Evolutionary conservation across 2,329 filamentous ascomycete genomes (phyloP).

Genomic region (Aspergillus eucalypticola): DNA sequence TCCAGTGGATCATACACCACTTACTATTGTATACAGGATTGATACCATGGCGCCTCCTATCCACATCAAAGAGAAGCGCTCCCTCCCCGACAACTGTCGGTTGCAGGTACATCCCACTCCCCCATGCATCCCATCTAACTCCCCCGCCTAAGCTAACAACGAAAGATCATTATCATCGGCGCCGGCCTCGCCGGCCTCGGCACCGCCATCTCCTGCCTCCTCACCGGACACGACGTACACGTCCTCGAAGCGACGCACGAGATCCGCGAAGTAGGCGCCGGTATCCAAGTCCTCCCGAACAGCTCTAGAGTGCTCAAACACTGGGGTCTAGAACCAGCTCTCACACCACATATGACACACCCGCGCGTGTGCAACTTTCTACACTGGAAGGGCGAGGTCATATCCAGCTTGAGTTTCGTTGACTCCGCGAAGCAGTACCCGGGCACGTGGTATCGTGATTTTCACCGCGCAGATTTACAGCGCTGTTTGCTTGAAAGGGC

Average conservation of each 20-base stretch:
- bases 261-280: constrained; percentile 32
- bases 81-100: constrained; percentile 49
- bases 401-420: constrained; percentile 53
- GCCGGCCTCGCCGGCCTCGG: constrained; percentile 32
- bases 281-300: constrained; percentile 32
- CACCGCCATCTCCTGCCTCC: constrained; percentile 26
- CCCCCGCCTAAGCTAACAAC: too few relatives aligned
- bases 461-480: constrained; percentile 57
- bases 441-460: constrained; percentile 52
- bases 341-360: constrained; percentile 45
- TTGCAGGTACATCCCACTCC: constrained; percentile 38
- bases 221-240: constrained; percentile 28
- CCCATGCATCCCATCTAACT: background rate
- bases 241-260: constrained; percentile 27
- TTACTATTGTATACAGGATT: background rate
- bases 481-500: constrained; percentile 50
- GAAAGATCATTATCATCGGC: constrained; percentile 37
- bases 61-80: constrained; percentile 41
- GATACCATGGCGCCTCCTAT: constrained; percentile 46
- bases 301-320: constrained; percentile 33
- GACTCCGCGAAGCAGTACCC: constrained; percentile 42
- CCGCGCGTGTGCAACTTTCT: constrained; percentile 52
- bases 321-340: constrained; percentile 46
- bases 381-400: constrained; percentile 54
- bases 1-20: too few relatives aligned